phyloP scores from a whole-genome alignment of 192 early-diverging fungal genomes.

The Mortierella alpina region DNA sequence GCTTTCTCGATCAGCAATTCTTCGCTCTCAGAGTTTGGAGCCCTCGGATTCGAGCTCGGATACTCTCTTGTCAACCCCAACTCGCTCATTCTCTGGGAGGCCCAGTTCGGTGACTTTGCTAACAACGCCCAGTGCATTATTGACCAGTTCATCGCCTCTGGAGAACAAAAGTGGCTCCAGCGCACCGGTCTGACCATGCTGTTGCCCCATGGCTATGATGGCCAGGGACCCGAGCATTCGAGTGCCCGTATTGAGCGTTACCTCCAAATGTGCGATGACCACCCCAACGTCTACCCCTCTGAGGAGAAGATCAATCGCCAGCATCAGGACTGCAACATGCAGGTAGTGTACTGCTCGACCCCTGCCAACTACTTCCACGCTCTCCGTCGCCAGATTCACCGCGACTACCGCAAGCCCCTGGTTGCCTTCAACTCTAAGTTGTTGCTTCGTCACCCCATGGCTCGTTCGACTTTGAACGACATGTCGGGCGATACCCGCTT shows the following conservation, averaged over 20 bases:
- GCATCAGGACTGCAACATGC: constrained; percentile 99
- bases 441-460: constrained; percentile 93
- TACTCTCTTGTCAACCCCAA: constrained; percentile 96
- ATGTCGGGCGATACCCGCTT: constrained; percentile 86
- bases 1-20: constrained; percentile 94
- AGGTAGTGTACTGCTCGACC: constrained; percentile 96
- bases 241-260: constrained; percentile 95
- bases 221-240: constrained; percentile 98
- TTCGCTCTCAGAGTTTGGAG: constrained; percentile 95
- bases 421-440: constrained; percentile 85
- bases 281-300: constrained; percentile 85
- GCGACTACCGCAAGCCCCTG: constrained; percentile 97
- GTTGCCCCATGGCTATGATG: constrained; percentile 98
- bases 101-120: constrained; percentile 98
- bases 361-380: constrained; percentile 99
- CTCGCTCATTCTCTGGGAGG: constrained; percentile 96
- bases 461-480: constrained; percentile 85
- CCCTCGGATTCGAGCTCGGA: constrained; percentile 96
- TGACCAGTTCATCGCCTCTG: constrained; percentile 96
- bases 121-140: constrained; percentile 98
- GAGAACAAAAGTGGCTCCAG: constrained; percentile 99
- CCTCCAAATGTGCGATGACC: constrained; percentile 95
- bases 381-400: constrained; percentile 93
- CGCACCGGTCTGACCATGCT: constrained; percentile 94
- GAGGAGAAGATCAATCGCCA: constrained; percentile 87